phyloP scores from a whole-genome alignment of 2,329 filamentous ascomycete species.

The Fusarium protoensiforme region DNA sequence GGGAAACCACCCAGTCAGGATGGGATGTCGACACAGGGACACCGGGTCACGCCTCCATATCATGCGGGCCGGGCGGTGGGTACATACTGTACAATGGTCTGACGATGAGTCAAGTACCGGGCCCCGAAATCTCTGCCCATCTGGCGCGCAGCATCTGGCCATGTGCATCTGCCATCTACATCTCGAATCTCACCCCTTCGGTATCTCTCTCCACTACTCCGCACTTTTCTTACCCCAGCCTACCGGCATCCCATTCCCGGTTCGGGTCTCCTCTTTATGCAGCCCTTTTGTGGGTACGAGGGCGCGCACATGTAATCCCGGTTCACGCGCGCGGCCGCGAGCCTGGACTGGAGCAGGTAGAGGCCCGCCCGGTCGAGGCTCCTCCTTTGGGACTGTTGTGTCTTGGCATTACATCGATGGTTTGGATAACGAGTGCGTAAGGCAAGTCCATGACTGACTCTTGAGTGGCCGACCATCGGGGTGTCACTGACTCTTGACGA shows the following conservation, averaged over 20 bases:
- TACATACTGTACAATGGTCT: slow-evolving; percentile 15
- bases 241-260: slow-evolving; percentile 4
- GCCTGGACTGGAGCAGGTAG: background rate
- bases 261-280: background rate
- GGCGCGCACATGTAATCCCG: slow-evolving; percentile 6
- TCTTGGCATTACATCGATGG: slow-evolving; percentile 23
- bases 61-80: slow-evolving; percentile 13
- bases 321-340: background rate
- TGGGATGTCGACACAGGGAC: background rate
- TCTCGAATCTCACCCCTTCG: slow-evolving; percentile 23
- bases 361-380: background rate
- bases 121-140: slow-evolving; percentile 9
- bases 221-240: slow-evolving; percentile 33
- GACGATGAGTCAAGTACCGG: slow-evolving; percentile 34
- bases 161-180: slow-evolving; percentile 11
- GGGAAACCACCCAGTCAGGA: background rate
- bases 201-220: slow-evolving; percentile 39
- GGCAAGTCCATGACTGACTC: slow-evolving; percentile 9
- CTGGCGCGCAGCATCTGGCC: slow-evolving; percentile 14
- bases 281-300: background rate
- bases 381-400: background rate
- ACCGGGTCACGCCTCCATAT: slow-evolving; percentile 11
- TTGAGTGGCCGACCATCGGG: slow-evolving; percentile 10
- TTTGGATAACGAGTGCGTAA: slow-evolving; percentile 9
- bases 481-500: slow-evolving; percentile 3